phyloP scores from a whole-genome alignment of 2,329 filamentous ascomycete species.

The Monilinia vaccinii-corymbosi region DNA sequence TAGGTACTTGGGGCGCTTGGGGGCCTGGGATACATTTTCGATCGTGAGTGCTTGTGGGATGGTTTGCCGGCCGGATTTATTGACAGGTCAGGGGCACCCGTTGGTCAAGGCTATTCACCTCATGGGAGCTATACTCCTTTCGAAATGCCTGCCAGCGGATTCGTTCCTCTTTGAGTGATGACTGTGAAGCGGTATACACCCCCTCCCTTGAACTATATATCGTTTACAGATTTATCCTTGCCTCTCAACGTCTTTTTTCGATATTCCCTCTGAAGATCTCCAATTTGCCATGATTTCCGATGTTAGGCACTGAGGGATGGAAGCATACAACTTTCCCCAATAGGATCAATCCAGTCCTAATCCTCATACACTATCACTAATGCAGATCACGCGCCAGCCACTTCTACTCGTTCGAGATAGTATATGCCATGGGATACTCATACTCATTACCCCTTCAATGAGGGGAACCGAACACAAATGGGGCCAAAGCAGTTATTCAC shows the following conservation, averaged over 20 bases:
- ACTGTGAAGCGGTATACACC: constrained; percentile 21
- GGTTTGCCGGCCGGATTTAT: constrained; percentile 14
- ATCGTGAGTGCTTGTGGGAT: constrained; percentile 7
- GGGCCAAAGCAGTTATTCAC: constrained; percentile 12
- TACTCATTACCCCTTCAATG: constrained; percentile 16
- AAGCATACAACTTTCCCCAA: constrained; percentile 7
- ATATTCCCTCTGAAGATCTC: constrained; percentile 22
- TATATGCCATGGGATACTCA: constrained; percentile 12
- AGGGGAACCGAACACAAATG: constrained; percentile 13
- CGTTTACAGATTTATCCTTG: constrained; percentile 15
- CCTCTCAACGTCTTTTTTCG: constrained; percentile 22
- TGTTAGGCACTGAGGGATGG: constrained; percentile 23
- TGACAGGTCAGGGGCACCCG: constrained; percentile 19
- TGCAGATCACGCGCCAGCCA: constrained; percentile 28
- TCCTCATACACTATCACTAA: constrained; percentile 16
- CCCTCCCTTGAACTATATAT: constrained; percentile 16
- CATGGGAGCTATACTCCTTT: constrained; percentile 15
- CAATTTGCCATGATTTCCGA: constrained; percentile 22
- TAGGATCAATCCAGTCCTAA: constrained; percentile 11
- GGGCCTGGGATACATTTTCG: constrained; percentile 5
- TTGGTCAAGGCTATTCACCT: constrained; percentile 8
- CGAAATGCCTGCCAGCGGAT: constrained; percentile 18
- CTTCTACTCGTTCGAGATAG: constrained; percentile 20
- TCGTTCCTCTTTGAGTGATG: constrained; percentile 16
- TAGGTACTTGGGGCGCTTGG: constrained; percentile 13